phyloP scores from a whole-genome alignment of 2,329 filamentous ascomycete species.

The Aspergillus amoenus region DNA sequence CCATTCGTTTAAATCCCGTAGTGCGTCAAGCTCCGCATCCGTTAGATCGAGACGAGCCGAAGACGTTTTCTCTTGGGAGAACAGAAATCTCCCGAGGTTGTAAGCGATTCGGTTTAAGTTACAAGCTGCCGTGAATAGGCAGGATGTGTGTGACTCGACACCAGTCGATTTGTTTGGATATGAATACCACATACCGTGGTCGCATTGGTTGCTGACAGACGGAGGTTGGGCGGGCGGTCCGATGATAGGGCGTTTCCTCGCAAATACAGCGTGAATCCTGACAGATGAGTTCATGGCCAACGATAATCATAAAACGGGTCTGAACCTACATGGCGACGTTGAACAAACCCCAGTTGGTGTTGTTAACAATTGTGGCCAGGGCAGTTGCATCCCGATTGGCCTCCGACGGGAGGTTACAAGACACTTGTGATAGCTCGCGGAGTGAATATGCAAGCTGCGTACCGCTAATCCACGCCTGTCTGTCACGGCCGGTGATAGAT shows the following conservation, averaged over 20 bases:
- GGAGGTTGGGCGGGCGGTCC: constrained; percentile 17
- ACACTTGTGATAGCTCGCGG: constrained; percentile 21
- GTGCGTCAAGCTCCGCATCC: constrained; percentile 13
- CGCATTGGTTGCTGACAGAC: constrained; percentile 8
- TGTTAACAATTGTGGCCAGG: constrained; percentile 15
- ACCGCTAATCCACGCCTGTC: constrained; percentile 29
- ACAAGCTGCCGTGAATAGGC: constrained; percentile 22
- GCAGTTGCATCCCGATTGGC: constrained; percentile 18
- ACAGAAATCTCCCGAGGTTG: constrained; percentile 18
- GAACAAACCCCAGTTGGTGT: constrained; percentile 27
- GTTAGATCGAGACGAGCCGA: constrained; percentile 14
- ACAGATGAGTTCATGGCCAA: background rate
- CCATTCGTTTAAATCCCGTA: constrained; percentile 21
- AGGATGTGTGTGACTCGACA: constrained; percentile 17
- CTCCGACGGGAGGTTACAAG: constrained; percentile 7
- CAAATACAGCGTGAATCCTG: constrained; percentile 23
- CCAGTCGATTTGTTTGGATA: constrained; percentile 19
- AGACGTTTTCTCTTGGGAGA: constrained; percentile 9
- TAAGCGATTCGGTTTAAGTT: constrained; percentile 22
- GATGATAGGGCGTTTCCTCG: constrained; percentile 20
- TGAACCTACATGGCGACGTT: constrained; percentile 25
- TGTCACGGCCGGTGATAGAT: constrained; percentile 32
- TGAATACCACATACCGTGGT: constrained; percentile 22
- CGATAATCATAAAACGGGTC: background rate
- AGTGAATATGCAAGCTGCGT: constrained; percentile 26